These are phyloP conservation scores for Tubosaeta sp. DNA, from an alignment of 768 basidiomycete species.

Conservation along the genomic window DNA sequence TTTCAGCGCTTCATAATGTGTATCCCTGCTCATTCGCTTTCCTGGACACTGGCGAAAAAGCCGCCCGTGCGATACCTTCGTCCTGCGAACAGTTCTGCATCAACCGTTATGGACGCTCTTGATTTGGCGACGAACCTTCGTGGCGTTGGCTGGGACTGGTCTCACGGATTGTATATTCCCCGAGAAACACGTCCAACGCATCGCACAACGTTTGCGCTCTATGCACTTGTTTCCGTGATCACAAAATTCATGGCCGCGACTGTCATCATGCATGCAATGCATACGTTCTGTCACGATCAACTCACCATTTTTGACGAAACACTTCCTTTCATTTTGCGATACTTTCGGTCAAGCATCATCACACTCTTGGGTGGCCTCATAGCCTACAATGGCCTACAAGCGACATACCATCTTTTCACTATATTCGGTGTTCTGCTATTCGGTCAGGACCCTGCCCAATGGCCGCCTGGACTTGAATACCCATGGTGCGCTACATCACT, in stretches of 20 bases:
- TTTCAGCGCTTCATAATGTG: constrained; percentile 1
- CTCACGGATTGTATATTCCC: constrained; percentile 28
- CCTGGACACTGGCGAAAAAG: background rate
- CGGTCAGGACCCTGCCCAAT: background rate
- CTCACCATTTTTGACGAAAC: constrained; percentile 29
- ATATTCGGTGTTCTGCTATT: background rate
- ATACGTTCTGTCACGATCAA: constrained; percentile 35
- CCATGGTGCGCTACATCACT: background rate
- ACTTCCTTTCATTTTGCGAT: constrained; percentile 24
- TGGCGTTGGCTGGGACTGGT: constrained; percentile 63
- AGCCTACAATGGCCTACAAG: constrained; percentile 43
- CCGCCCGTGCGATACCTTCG: background rate
- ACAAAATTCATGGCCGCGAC: constrained; percentile 40
- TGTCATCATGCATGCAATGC: constrained; percentile 40
- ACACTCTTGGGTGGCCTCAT: constrained; percentile 40
- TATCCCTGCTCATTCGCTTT: background rate
- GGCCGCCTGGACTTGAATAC: background rate
- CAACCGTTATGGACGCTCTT: background rate
- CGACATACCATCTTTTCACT: background rate
- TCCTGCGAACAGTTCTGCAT: background rate
- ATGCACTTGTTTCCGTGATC: constrained; percentile 33
- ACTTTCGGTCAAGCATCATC: constrained; percentile 39
- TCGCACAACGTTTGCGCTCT: constrained; percentile 33
- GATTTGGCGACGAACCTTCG: constrained; percentile 40
- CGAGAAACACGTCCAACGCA: constrained; percentile 40